A percentile compares a stretch with the other conserved stretches of the same genome.
These are phyloP conservation scores for Guyanaporus albipodus DNA, from an alignment of 768 basidiomycete genomes.

Conservation along the genomic window DNA sequence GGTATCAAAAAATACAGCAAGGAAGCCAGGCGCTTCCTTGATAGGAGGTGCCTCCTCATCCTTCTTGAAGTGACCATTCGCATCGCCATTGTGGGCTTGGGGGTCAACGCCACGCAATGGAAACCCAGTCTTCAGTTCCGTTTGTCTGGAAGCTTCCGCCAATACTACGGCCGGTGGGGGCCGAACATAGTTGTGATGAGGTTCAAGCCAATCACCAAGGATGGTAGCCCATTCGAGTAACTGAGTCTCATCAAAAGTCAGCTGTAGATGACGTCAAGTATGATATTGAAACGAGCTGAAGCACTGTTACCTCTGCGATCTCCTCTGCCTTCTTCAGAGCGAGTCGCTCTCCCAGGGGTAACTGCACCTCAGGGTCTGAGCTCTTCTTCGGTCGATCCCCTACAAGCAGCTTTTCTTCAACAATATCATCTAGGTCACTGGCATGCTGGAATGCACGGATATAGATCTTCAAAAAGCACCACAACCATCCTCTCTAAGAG, in stretches of 20 bases:
- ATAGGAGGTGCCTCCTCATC: slow-evolving; percentile 69
- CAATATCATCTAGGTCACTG: slow-evolving; percentile 74
- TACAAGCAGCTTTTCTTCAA: slow-evolving; percentile 77
- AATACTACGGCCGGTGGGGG: slow-evolving; percentile 67
- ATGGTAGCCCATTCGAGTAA: slow-evolving; percentile 58
- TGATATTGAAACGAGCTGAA: not conserved
- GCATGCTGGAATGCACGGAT: slow-evolving; percentile 74
- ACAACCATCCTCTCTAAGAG: slow-evolving; percentile 66
- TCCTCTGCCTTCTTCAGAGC: slow-evolving; percentile 47
- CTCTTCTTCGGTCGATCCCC: slow-evolving; percentile 75
- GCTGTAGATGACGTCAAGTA: slow-evolving; percentile 35
- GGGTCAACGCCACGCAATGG: slow-evolving; percentile 62
- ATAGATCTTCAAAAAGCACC: slow-evolving; percentile 69
- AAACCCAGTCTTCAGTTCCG: slow-evolving; percentile 65
- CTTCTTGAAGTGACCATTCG: slow-evolving; percentile 52
- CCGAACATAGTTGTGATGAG: slow-evolving; percentile 69
- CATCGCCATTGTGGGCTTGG: slow-evolving; percentile 29
- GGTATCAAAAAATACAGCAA: slow-evolving; percentile 58
- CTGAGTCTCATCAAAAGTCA: slow-evolving; percentile 59
- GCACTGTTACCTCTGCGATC: slow-evolving; percentile 44
- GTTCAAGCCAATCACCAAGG: slow-evolving; percentile 72
- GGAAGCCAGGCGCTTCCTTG: slow-evolving; percentile 52
- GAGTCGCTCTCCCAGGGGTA: slow-evolving; percentile 59
- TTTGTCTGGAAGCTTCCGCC: slow-evolving; percentile 71
- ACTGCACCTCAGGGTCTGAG: slow-evolving; percentile 42